These are phyloP conservation scores for Pseudophaeomoniella oleicola DNA, from an alignment of 2,329 filamentous ascomycete genomes.

Conservation along the genomic window DNA sequence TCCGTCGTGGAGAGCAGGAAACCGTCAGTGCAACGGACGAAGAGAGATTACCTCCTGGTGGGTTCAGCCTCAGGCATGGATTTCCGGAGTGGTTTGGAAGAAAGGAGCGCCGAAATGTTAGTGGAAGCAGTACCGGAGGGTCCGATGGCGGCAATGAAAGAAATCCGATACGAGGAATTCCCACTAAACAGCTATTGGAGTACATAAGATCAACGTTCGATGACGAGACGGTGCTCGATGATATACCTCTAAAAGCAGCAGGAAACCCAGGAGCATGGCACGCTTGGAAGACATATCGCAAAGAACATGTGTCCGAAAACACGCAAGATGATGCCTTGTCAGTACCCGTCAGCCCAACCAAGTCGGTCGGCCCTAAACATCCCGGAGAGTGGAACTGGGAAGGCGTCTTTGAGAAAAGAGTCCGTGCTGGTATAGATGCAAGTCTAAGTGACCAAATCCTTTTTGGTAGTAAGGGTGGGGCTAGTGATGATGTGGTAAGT, in stretches of 20 bases:
- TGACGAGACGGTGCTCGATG: constrained; percentile 61
- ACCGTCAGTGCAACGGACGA: constrained; percentile 74
- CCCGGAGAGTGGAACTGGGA: constrained; percentile 96
- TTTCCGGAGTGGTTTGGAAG: constrained; percentile 79
- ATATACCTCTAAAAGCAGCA: constrained; percentile 63
- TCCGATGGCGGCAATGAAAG: neutral
- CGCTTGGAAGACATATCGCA: constrained; percentile 56
- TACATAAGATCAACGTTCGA: constrained; percentile 78
- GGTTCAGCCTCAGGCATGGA: constrained; percentile 79
- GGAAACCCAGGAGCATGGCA: constrained; percentile 89
- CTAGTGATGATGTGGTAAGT: constrained; percentile 58
- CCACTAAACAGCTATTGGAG: constrained; percentile 29
- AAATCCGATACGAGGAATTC: neutral
- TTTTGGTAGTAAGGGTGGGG: constrained; percentile 45
- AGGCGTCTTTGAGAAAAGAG: constrained; percentile 86
- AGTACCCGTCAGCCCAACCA: constrained; percentile 9
- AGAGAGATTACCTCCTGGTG: constrained; percentile 70
- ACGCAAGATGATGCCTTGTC: neutral
- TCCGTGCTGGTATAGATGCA: constrained; percentile 60
- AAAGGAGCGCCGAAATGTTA: neutral
- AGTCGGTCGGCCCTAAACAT: constrained; percentile 23
- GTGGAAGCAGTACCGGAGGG: neutral
- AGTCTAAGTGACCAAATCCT: constrained; percentile 69
- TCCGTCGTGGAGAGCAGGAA: constrained; percentile 48
- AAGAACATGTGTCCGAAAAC: neutral